A percentile compares a stretch with the other conserved stretches of the same genome.
Conservation (phyloP, 345 rosid species). For the Punica granatum region DNA sequence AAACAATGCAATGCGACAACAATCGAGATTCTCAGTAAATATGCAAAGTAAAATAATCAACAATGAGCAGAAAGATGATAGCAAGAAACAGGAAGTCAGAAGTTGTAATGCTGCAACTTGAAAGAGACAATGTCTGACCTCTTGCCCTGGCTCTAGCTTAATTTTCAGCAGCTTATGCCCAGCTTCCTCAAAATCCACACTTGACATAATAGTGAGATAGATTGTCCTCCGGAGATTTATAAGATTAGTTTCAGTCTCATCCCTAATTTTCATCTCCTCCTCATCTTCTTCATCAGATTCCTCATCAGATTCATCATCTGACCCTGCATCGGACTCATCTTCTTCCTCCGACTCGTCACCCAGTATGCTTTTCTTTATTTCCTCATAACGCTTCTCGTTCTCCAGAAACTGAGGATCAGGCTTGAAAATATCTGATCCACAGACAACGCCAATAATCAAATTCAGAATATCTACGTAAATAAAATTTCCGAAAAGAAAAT, state of each 20-base stretch:
- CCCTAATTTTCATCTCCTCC: conserved; percentile 64
- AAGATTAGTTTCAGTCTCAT: conserved; percentile 97
- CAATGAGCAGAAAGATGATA: background rate
- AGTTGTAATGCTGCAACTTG: background rate
- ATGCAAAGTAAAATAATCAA: background rate
- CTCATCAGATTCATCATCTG: conserved; percentile 51
- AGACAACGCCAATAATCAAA: background rate
- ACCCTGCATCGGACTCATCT: conserved; percentile 62
- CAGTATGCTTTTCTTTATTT: conserved; percentile 72
- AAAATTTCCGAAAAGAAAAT: background rate
- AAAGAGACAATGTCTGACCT: conserved; percentile 39
- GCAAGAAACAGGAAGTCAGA: background rate
- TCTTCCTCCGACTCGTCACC: conserved; percentile 84
- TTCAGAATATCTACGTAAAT: background rate
- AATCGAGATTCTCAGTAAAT: background rate
- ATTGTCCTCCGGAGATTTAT: conserved; percentile 93
- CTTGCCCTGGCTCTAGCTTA: conserved; percentile 97
- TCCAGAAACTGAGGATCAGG: conserved; percentile 74
- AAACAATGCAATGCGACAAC: conserved; percentile 8
- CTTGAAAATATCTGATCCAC: conserved; percentile 27
- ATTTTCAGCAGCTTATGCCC: conserved; percentile 93
- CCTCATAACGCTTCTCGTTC: conserved; percentile 84
- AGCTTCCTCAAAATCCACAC: conserved; percentile 97
- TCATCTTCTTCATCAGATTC: conserved; percentile 67
- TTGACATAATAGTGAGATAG: conserved; percentile 92